Percentiles rank a stretch among this genome's conserved stretches.
phyloP scores from a whole-genome alignment of 1,139 yeast species.

The Taiozyma sp. region DNA sequence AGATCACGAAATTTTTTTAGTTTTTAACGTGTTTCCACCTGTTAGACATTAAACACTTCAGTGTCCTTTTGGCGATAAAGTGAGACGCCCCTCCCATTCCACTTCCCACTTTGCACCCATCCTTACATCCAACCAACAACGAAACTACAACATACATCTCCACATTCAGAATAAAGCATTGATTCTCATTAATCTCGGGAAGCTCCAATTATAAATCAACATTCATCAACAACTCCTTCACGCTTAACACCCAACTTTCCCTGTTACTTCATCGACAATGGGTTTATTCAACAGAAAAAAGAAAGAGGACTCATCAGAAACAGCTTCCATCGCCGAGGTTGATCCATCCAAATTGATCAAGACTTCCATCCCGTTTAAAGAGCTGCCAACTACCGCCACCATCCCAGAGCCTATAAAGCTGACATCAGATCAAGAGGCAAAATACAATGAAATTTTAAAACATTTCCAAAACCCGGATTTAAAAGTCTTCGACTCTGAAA shows the following conservation, averaged over 20 bases:
- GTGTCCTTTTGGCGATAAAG: no score
- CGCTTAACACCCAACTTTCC: neutral
- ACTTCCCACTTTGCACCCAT: no score
- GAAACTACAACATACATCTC: no score
- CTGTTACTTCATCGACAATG: slow-evolving; percentile 6
- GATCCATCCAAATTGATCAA: slow-evolving; percentile 24
- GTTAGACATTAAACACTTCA: no score
- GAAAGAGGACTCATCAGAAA: slow-evolving; percentile 7
- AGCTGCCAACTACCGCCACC: slow-evolving; percentile 41
- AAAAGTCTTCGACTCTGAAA: slow-evolving; percentile 32
- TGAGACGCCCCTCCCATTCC: no score
- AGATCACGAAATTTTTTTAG: no score
- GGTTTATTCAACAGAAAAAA: slow-evolving; percentile 22
- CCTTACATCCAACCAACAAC: no score
- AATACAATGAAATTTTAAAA: slow-evolving; percentile 50
- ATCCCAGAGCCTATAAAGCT: slow-evolving; percentile 51
- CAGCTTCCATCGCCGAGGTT: slow-evolving; percentile 4
- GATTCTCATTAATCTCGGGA: no score
- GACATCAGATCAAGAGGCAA: slow-evolving; percentile 46
- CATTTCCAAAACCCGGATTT: slow-evolving; percentile 49
- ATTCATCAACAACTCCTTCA: neutral
- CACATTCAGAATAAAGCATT: no score
- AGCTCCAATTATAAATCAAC: no score
- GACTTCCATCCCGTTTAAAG: slow-evolving; percentile 44
- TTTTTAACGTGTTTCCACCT: no score